Conservation (phyloP, 2,329 filamentous ascomycete genomes). For the Colletotrichum lini region DNA sequence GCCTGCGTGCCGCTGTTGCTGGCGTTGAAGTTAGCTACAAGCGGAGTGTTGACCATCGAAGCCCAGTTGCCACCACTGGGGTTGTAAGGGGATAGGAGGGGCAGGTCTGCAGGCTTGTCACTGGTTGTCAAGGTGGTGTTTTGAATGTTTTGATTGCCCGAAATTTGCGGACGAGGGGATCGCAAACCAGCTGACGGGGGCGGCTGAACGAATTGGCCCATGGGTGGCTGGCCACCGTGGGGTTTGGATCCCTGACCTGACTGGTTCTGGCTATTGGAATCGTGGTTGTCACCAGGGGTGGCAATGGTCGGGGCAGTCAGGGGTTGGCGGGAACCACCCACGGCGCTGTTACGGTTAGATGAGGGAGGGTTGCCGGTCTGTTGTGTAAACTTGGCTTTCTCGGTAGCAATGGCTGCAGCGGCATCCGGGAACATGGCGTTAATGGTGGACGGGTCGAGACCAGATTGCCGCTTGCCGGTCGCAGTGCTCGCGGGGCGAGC, state of each 20-base stretch:
- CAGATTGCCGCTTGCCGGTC: slow-evolving; percentile 90
- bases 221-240: slow-evolving; percentile 82
- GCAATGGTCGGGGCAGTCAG: slow-evolving; percentile 83
- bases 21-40: slow-evolving; percentile 86
- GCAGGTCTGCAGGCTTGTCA: slow-evolving; percentile 80
- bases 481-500: slow-evolving; percentile 84
- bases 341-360: slow-evolving; percentile 92
- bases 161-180: slow-evolving; percentile 81
- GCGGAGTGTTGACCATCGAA: slow-evolving; percentile 97
- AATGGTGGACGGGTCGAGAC: slow-evolving; percentile 92
- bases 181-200: slow-evolving; percentile 81
- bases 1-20: slow-evolving; percentile 77
- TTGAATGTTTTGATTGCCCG: slow-evolving; percentile 80
- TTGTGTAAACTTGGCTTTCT: slow-evolving; percentile 97
- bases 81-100: slow-evolving; percentile 87
- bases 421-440: slow-evolving; percentile 99
- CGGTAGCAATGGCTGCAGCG: slow-evolving; percentile 96
- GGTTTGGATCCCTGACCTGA: slow-evolving; percentile 75
- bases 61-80: slow-evolving; percentile 94
- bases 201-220: slow-evolving; percentile 96
- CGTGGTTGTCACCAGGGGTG: slow-evolving; percentile 72
- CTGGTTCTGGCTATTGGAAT: slow-evolving; percentile 74
- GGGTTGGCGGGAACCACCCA: slow-evolving; percentile 82
- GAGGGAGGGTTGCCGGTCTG: slow-evolving; percentile 91
- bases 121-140: slow-evolving; percentile 84